A percentile compares a stretch with the other conserved stretches of the same genome.
These are phyloP conservation scores for Umbelopsis sp. DNA, from an alignment of 192 early-diverging fungal species.

Conservation along the genomic window DNA sequence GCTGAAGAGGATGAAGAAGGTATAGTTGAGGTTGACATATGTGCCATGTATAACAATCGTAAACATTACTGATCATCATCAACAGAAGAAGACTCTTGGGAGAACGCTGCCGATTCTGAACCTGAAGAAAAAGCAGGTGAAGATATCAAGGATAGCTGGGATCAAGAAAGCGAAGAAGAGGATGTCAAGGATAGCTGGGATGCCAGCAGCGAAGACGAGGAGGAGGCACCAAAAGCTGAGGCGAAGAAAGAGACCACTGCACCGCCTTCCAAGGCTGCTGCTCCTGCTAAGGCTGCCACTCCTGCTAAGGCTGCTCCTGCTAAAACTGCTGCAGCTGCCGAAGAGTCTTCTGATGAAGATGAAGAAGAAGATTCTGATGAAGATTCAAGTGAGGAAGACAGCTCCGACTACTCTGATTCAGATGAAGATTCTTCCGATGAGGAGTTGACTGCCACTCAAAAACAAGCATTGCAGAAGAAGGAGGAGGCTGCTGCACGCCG, in stretches of 20 bases:
- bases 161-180: slow-evolving; percentile 48
- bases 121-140: slow-evolving; percentile 42
- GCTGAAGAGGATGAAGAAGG: slow-evolving; percentile 48
- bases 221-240: slow-evolving; percentile 43
- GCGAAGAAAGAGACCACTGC: slow-evolving; percentile 24
- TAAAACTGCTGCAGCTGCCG: slow-evolving; percentile 33
- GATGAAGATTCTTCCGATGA: slow-evolving; percentile 61
- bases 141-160: slow-evolving; percentile 32
- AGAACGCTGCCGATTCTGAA: slow-evolving; percentile 47
- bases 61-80: not conserved
- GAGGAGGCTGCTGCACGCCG: slow-evolving; percentile 80
- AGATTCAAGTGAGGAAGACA: slow-evolving; percentile 41
- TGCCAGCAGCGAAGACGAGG: slow-evolving; percentile 65
- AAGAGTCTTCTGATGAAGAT: slow-evolving; percentile 44
- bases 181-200: slow-evolving; percentile 55
- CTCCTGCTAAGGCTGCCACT: slow-evolving; percentile 32
- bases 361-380: slow-evolving; percentile 48
- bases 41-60: not conserved
- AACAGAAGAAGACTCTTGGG: slow-evolving; percentile 37
- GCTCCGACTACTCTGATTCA: slow-evolving; percentile 49
- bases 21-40: not conserved
- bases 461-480: slow-evolving; percentile 66
- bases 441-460: slow-evolving; percentile 65
- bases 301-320: slow-evolving; percentile 9
- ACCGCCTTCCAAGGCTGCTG: slow-evolving; percentile 22